Evolutionary conservation across 306 rosid genomes (phyloP).

Genomic region (Mimosa bimucronata): DNA sequence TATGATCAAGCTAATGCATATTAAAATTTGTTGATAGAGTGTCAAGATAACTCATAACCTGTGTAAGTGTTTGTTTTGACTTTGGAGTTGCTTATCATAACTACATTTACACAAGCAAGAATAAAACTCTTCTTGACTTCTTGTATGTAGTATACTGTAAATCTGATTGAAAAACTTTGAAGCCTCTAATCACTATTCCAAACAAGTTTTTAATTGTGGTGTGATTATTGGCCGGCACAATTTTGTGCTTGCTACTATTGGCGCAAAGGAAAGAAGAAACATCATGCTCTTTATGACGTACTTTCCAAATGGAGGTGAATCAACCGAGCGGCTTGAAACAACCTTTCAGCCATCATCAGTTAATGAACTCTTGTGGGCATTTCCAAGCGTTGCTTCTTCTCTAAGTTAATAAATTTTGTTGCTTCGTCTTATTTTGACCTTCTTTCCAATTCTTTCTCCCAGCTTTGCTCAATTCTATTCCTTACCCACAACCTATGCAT

Average conservation of each 20-base stretch:
- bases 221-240: neutral
- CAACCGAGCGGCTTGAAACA: neutral
- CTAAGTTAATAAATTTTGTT: too few relatives aligned
- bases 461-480: constrained; percentile 50
- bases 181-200: too few relatives aligned
- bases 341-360: too few relatives aligned
- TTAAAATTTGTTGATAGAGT: neutral
- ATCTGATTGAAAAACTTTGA: too few relatives aligned
- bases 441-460: constrained; percentile 23
- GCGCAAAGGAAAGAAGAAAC: neutral
- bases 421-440: constrained; percentile 34
- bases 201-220: neutral
- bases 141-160: too few relatives aligned
- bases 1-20: neutral
- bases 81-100: too few relatives aligned
- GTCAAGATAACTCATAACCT: neutral
- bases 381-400: too few relatives aligned
- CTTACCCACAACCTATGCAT: constrained; percentile 50
- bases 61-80: neutral
- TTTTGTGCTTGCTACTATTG: neutral
- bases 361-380: too few relatives aligned
- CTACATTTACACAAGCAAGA: too few relatives aligned
- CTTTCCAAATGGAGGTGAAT: neutral
- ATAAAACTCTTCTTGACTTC: too few relatives aligned
- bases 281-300: neutral